Evolutionary conservation across 225 moss, liverwort and hornwort genomes (phyloP).

Genomic region (Marchantia polymorpha): DNA sequence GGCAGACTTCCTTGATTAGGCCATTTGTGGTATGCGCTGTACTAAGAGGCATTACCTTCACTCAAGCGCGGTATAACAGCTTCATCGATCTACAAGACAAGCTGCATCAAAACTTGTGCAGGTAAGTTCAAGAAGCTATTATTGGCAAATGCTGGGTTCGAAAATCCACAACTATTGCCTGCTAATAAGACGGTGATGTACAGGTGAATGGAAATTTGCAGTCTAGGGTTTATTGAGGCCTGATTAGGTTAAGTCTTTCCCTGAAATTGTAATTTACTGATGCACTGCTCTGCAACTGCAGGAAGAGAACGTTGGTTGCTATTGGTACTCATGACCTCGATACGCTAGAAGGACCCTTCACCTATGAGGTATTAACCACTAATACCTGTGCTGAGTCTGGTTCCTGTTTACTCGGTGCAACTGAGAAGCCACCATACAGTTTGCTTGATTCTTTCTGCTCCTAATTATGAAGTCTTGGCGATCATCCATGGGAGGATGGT

Average conservation of each 20-base stretch:
- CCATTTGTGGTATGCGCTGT: slow-evolving; percentile 80
- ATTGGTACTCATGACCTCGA: slow-evolving; percentile 96
- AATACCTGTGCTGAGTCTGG: neutral
- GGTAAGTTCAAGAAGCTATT: no score
- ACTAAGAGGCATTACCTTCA: slow-evolving; percentile 77
- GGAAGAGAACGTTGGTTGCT: slow-evolving; percentile 93
- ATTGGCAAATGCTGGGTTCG: no score
- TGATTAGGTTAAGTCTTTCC: no score
- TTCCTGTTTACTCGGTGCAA: neutral
- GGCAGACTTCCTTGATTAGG: slow-evolving; percentile 75
- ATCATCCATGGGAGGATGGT: neutral
- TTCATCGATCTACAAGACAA: slow-evolving; percentile 97
- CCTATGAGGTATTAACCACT: slow-evolving; percentile 62
- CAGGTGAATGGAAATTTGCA: neutral
- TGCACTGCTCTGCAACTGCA: no score
- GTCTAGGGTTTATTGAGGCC: neutral
- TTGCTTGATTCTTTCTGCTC: neutral
- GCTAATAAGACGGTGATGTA: neutral
- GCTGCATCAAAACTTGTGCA: slow-evolving; percentile 92
- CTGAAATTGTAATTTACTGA: no score
- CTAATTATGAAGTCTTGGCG: neutral
- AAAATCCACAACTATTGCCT: no score
- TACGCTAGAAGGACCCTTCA: slow-evolving; percentile 79
- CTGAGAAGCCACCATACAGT: neutral
- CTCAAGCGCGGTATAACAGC: slow-evolving; percentile 71